phyloP scores from a whole-genome alignment of 140 eudicot species.

The Erigeron philadelphicus region DNA sequence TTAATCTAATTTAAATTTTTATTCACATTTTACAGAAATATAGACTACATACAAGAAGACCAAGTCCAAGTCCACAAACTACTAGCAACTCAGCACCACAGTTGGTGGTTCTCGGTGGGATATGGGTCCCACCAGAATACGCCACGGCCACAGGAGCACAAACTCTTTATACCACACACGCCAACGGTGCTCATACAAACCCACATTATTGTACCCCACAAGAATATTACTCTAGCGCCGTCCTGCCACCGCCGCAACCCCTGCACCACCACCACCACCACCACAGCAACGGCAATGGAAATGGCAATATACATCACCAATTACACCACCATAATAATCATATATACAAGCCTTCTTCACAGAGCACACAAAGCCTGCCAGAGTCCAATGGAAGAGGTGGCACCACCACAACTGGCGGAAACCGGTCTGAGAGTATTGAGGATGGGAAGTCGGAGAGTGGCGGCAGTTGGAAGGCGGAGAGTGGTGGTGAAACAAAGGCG shows the following conservation, averaged over 20 bases:
- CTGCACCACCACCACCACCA: slow-evolving; percentile 34
- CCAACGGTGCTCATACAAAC: slow-evolving; percentile 41
- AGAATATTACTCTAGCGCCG: slow-evolving; percentile 50
- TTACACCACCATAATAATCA: slow-evolving; percentile 43
- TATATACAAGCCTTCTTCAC: slow-evolving; percentile 52
- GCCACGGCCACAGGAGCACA: slow-evolving; percentile 66
- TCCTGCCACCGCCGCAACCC: slow-evolving; percentile 36
- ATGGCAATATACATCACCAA: slow-evolving; percentile 40
- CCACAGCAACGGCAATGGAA: slow-evolving; percentile 19
- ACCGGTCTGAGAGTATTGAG: slow-evolving; percentile 85
- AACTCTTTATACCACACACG: slow-evolving; percentile 62
- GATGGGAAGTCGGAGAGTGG: slow-evolving; percentile 82
- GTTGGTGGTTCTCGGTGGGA: slow-evolving; percentile 85
- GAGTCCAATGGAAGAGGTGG: slow-evolving; percentile 62
- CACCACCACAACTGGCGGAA: slow-evolving; percentile 40
- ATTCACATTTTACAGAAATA: slow-evolving; percentile 53
- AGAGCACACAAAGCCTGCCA: slow-evolving; percentile 52
- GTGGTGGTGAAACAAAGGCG: slow-evolving; percentile 58
- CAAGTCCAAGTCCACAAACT: slow-evolving; percentile 81
- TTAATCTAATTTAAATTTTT: not conserved
- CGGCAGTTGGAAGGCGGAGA: slow-evolving; percentile 87
- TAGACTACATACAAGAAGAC: slow-evolving; percentile 95
- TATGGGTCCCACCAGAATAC: slow-evolving; percentile 97
- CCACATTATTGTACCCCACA: slow-evolving; percentile 59
- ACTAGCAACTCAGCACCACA: slow-evolving; percentile 52